Base-by-base conservation (phyloP, 192 early-diverging fungal species). In the Podila epicladia region DNA sequence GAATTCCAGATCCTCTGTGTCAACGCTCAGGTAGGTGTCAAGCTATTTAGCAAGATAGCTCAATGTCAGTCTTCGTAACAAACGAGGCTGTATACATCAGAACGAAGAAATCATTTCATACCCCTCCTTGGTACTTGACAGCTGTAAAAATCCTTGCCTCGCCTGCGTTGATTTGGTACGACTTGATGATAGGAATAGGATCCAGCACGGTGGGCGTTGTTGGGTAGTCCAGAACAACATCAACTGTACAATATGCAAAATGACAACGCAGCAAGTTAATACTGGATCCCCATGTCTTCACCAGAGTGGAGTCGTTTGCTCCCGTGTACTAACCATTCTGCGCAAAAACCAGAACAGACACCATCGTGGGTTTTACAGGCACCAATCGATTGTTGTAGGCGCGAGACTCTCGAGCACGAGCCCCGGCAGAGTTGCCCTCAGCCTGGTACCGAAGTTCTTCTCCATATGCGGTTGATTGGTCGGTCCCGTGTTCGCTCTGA, bases 131-230 rank as follows among this genome's bases (percentile, higher is more conserved):
- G 62, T 90, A 82, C 61, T 88, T 88, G 17, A 85, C 83, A 0
- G 69, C 89, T 29, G 78, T 72, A 69, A 87, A 88, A 58, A 84
- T 86, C 59, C 82, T 73, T 26, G 87, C 83, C 6, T 90, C 87
- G 20, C 77, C 38, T 5, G 67, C 67, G 51, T 64, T 73, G 51
- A 78, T 78, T 29, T 73, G 69, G 45, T 77, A 77, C 8, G 82
- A 68, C 66, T 83, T 83, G 22, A 72, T 41, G 24, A 59, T 49
- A 17, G 63, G 60, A 12, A 62, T 29, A 2, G 69, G 82, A 33
- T 65, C 74, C 3, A 73, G 38, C 4, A 62, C 57, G 5, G 72
- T 76, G 12, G 82, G 41, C 9, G 31, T 37, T 15, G 66, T 69
- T 13, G 74, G 72, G 29, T 73, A 78, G 24, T 83, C 82, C 53